Evolutionary conservation across 352 stramenopile genomes (phyloP).

Genomic region (Albugo candida): DNA sequence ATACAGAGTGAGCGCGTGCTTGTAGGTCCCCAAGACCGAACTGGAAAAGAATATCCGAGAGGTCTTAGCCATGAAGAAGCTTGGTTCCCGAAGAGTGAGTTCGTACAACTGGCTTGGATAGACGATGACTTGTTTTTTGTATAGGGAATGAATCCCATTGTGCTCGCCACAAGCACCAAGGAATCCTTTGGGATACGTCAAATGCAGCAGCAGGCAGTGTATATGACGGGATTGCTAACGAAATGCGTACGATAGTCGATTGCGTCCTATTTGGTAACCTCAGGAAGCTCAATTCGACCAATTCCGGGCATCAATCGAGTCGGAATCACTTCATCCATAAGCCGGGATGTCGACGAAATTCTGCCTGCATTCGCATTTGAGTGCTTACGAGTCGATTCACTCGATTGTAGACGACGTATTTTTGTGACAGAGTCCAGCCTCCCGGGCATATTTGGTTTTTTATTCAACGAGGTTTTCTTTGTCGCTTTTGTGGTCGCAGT

Average conservation of each 20-base stretch:
- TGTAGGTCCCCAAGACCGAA: neutral
- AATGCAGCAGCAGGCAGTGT: conserved; percentile 52
- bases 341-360: neutral
- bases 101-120: neutral
- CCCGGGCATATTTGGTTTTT: no score
- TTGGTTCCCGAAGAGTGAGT: neutral
- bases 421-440: no score
- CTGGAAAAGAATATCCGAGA: neutral
- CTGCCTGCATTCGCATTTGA: no score
- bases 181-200: conserved; percentile 54
- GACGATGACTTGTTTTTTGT: neutral
- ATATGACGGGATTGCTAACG: conserved; percentile 22
- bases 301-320: conserved; percentile 4
- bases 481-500: no score
- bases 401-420: no score
- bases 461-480: no score
- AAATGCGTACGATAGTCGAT: conserved; percentile 1
- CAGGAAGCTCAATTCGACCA: conserved; percentile 13
- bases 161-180: conserved; percentile 63
- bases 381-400: no score
- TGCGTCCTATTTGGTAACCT: neutral
- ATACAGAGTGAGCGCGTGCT: neutral
- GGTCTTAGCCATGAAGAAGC: neutral
- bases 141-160: conserved; percentile 65
- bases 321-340: conserved; percentile 8